phyloP scores from a whole-genome alignment of 495 filamentous ascomycete genomes.

The Apiosordaria backusii region DNA sequence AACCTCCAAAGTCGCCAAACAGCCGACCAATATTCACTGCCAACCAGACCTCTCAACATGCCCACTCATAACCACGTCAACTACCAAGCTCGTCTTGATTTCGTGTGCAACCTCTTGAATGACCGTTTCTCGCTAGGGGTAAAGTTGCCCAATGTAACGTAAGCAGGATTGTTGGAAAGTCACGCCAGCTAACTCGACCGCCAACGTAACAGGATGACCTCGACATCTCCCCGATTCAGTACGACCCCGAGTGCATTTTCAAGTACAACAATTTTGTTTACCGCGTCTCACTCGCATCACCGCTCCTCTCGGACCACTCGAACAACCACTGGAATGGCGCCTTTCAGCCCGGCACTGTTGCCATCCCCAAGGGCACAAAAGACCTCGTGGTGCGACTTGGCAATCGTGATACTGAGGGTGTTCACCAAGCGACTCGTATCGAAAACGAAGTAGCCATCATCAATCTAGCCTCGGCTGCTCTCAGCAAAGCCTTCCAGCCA shows the following conservation, averaged over 20 bases:
- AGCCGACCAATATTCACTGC: too few species aligned
- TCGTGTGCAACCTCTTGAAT: conserved; percentile 19
- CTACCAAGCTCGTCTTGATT: conserved; percentile 31
- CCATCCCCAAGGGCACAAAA: conserved; percentile 6
- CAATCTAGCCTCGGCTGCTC: conserved; percentile 1
- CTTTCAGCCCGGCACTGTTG: conserved; percentile 1
- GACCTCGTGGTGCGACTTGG: conserved; percentile 12
- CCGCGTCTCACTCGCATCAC: conserved; percentile 21
- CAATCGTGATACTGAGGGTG: conserved; percentile 3
- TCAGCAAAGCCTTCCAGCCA: conserved; percentile 3
- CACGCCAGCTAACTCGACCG: not conserved
- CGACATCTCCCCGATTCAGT: conserved; percentile 29
- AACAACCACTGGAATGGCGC: not conserved
- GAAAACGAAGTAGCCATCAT: conserved; percentile 15
- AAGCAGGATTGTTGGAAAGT: not conserved
- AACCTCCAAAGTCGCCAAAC: too few species aligned
- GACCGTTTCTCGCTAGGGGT: conserved; percentile 15
- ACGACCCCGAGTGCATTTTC: conserved; percentile 33
- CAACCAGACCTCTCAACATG: not conserved
- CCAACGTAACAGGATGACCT: conserved; percentile 9
- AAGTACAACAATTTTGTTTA: conserved; percentile 42
- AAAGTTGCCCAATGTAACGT: not conserved
- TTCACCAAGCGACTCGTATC: conserved; percentile 5
- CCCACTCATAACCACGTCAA: conserved; percentile 30
- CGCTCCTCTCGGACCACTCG: not conserved